Base-by-base conservation (phyloP, 2,329 filamentous ascomycete genomes). In the Alternaria metachromatica region DNA sequence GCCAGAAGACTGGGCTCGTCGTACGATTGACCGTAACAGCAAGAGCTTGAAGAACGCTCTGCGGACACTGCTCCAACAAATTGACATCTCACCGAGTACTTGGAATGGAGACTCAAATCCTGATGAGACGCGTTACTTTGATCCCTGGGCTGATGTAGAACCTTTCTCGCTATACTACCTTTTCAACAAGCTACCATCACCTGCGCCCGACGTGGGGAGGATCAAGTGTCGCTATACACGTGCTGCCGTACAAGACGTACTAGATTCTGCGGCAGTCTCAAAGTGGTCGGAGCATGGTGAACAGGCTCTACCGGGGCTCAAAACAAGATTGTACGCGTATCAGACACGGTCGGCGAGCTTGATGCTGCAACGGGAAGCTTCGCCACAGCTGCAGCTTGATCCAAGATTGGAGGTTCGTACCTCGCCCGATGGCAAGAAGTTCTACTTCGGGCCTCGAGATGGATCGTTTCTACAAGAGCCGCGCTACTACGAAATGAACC, bases 281-380 rank as follows among this genome's bases (percentile, higher is more conserved):
- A 63, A 50, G 74, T 82, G 33, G 84, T 71, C 74, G 33, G 68
- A 73, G 5, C 51, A 63, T 43, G 72, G 75, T 12, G 65, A 75
- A 37, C 68, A 73, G 50, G 65, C 73, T 7, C 33, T 92, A 1
- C 73, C 80, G 2, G 91, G 90, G 0, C 77, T 94, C 6, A 86
- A 78, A 13, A 92, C 92, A 0, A 81, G 81, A 0, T 82, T 97
- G 0, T 92, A 96, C 75, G 85, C 87, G 0, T 96, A 97, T 71
- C 95, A 98, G 77, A 86, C 90, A 55, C 87, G 90, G 48, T 95
- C 94, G 1, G 90, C 91, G 1, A 92, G 92, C 5, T 77, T 90
- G 26, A 97, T 98, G 94, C 81, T 97, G 18, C 90, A 96, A 75
- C 89, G 90, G 57, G 95, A 98, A 79, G 80, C 86, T 6, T 85